Conservation (phyloP, 192 early-diverging fungal species). For the Gonapodya prolifera region DNA sequence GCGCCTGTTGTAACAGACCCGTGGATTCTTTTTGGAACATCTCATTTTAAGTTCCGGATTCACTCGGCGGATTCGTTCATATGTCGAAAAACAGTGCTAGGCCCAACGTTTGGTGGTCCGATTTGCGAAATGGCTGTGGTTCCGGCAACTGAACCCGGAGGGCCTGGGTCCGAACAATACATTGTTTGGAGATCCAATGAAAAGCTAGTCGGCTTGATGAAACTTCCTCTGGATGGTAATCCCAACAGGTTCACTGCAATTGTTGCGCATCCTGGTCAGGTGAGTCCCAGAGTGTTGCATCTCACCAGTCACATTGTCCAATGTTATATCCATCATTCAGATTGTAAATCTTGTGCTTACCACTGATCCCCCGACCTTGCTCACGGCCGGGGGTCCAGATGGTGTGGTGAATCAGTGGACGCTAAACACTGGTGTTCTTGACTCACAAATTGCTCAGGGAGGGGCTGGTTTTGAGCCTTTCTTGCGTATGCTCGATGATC, state of each 20-base stretch:
- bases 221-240: slow-evolving; percentile 48
- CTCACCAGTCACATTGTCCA: slow-evolving; percentile 9
- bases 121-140: slow-evolving; percentile 11
- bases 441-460: slow-evolving; percentile 24
- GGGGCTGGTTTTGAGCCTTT: slow-evolving; percentile 35
- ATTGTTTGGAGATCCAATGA: slow-evolving; percentile 22
- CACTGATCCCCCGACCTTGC: slow-evolving; percentile 22
- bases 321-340: slow-evolving; percentile 9
- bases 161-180: slow-evolving; percentile 17
- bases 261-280: slow-evolving; percentile 38
- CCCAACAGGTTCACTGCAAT: slow-evolving; percentile 35
- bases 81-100: slow-evolving; percentile 37
- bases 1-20: not conserved
- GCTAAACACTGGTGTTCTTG: slow-evolving; percentile 20
- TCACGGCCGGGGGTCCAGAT: slow-evolving; percentile 31
- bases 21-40: not conserved
- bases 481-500: slow-evolving; percentile 31
- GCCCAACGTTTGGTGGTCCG: slow-evolving; percentile 36
- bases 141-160: slow-evolving; percentile 8
- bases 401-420: slow-evolving; percentile 38
- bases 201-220: slow-evolving; percentile 36
- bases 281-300: slow-evolving; percentile 12
- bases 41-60: not conserved
- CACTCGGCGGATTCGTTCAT: slow-evolving; percentile 8
- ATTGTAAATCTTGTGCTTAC: slow-evolving; percentile 26